These are phyloP conservation scores for Asterochloris erici DNA, from an alignment of 139 green algal species.

Conservation along the genomic window DNA sequence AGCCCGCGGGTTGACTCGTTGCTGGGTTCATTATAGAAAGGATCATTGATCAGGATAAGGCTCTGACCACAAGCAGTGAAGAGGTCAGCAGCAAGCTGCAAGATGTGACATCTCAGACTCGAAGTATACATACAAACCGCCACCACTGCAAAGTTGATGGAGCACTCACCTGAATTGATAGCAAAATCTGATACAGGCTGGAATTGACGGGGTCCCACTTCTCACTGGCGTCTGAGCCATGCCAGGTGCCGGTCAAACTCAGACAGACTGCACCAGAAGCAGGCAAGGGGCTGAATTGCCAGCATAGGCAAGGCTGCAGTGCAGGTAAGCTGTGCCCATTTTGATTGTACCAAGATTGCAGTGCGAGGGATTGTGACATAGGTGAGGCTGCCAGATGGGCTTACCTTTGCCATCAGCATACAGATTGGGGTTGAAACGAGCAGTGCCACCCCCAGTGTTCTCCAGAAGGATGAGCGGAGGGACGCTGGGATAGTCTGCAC, in stretches of 20 bases:
- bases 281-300: not conserved
- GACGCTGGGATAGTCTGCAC: conserved; percentile 63
- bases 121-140: conserved; percentile 61
- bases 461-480: conserved; percentile 68
- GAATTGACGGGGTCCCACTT: conserved; percentile 69
- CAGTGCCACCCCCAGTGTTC: conserved; percentile 68
- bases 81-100: too few relatives aligned
- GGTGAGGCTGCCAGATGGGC: not conserved
- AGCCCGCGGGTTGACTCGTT: not conserved
- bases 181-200: conserved; percentile 72
- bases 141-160: conserved; percentile 63
- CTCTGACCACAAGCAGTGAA: conserved; percentile 2
- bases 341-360: not conserved
- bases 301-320: not conserved
- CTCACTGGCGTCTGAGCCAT: conserved; percentile 53
- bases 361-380: not conserved
- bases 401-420: conserved; percentile 71
- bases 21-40: conserved; percentile 41
- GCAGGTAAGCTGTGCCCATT: not conserved
- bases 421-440: conserved; percentile 87
- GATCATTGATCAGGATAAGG: conserved; percentile 46
- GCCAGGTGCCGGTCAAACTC: conserved; percentile 78
- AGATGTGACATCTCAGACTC: too few relatives aligned
- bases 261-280: conserved; percentile 61
- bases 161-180: conserved; percentile 71